Percentiles rank a stretch among this genome's conserved stretches.
Conservation (phyloP, 2,329 filamentous ascomycete species). For the Thelonectria olida region DNA sequence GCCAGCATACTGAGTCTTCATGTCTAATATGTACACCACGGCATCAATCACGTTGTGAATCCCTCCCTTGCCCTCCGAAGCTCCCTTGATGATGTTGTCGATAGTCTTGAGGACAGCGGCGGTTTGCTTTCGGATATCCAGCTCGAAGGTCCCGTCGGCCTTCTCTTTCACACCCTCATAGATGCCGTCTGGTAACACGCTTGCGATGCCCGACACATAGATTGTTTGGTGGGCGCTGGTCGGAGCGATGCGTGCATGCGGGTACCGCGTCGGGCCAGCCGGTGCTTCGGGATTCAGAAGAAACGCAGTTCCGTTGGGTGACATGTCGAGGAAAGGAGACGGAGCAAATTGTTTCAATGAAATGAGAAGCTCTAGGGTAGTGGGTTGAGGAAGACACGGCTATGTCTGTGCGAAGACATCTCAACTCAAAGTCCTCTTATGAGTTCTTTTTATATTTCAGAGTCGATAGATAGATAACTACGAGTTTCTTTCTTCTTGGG, state of each 20-base stretch:
- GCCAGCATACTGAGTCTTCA: constrained; percentile 51
- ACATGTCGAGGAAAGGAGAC: too few species aligned
- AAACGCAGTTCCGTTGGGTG: constrained; percentile 23
- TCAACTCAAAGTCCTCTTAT: background rate
- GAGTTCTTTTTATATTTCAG: background rate
- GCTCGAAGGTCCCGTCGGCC: constrained; percentile 44
- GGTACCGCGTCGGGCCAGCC: constrained; percentile 39
- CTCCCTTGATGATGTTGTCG: constrained; percentile 49
- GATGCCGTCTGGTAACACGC: constrained; percentile 45
- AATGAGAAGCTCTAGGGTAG: background rate
- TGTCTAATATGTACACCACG: constrained; percentile 52
- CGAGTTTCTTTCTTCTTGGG: too few species aligned
- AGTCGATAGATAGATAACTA: too few species aligned
- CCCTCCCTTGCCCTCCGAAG: constrained; percentile 46
- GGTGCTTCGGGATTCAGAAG: constrained; percentile 15
- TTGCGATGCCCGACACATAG: constrained; percentile 51
- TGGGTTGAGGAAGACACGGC: too few species aligned
- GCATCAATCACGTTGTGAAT: constrained; percentile 51
- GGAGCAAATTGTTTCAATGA: too few species aligned
- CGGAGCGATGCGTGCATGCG: constrained; percentile 48
- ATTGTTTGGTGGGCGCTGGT: constrained; percentile 45
- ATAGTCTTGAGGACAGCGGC: constrained; percentile 50
- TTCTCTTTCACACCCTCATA: constrained; percentile 48
- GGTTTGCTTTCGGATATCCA: constrained; percentile 50
- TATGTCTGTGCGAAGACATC: too few species aligned